Evolutionary conservation across 306 rosid species (phyloP), one percentile per base, ranked within the genome.

Genomic region (Ceratonia siliqua): DNA sequence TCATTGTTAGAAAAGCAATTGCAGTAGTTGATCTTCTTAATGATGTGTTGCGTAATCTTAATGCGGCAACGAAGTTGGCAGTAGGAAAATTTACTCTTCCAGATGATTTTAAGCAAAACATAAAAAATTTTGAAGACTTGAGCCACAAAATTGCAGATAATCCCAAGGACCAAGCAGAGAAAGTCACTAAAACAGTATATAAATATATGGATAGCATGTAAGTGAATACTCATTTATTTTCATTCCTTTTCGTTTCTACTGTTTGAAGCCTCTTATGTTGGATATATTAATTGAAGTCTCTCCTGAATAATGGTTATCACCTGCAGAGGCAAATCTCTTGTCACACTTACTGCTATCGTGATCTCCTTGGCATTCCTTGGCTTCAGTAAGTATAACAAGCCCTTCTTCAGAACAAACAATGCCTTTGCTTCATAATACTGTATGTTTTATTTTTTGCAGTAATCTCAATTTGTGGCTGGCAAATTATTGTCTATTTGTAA

Each of bases 401-500:
- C 57, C 70, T 46, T 62, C 5, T 27, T 25, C 30, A 39, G 24
- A 53, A 35, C 27, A 43, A 55, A 39, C 9, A 82, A 46, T 25
- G 30, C 49, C 3, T 62, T 58, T 66, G 46, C 22, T 39, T 45
- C 45, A 70, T 43, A 45, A 24, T 67, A 62, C 54, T 72, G 58
- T 27, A 68, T 0, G 48, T 11, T 24, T 24, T 36, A 64, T 72
- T 73, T 43, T 8, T 53, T 64, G 74, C 89, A 88, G 96, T 86
- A 28, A 73, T 85, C 58, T 88, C 88, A 67, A 14, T 79, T 52
- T 82, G 86, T n/a, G 89, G 91, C 21, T 73, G 87, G 86, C 72
- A 77, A 69, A 27, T 27, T 33, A 67, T 84, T 14, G 87, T 89
- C 56, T 84, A 80, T 82, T 61, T 79, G 92, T 83, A 82, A 62